phyloP scores from a whole-genome alignment of 164 flowering plant genomes.

The Umbellularia californica region DNA sequence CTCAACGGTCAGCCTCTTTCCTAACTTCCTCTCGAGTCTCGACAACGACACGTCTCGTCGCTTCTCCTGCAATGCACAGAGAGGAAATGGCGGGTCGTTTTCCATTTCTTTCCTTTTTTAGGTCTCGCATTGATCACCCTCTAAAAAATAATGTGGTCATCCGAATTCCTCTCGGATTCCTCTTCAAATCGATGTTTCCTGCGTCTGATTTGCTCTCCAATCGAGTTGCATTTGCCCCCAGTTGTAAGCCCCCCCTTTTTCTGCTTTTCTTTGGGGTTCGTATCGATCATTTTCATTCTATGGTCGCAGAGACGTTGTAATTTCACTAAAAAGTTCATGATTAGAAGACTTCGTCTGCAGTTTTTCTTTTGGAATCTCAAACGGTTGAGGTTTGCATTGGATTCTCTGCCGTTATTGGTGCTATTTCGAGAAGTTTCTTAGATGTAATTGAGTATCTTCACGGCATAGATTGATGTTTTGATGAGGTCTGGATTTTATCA shows the following conservation, averaged over 20 bases:
- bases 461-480: not conserved
- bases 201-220: not conserved
- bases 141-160: slow-evolving; percentile 11
- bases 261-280: not conserved
- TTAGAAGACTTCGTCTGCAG: not conserved
- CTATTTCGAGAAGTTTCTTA: too few species aligned
- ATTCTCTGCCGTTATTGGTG: too few species aligned
- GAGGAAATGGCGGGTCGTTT: slow-evolving; percentile 17
- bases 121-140: slow-evolving; percentile 9
- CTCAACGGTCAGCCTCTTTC: too few species aligned
- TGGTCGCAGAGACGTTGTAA: not conserved
- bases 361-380: not conserved
- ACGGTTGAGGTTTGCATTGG: too few species aligned
- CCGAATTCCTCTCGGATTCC: slow-evolving; percentile 3
- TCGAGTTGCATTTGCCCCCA: not conserved
- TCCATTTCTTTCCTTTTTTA: slow-evolving; percentile 12
- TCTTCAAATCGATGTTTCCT: not conserved
- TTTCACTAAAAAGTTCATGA: not conserved
- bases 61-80: too few species aligned
- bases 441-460: too few species aligned
- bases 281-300: not conserved
- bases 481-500: not conserved
- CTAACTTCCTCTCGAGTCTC: too few species aligned
- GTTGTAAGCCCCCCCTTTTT: not conserved
- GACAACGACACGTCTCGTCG: too few species aligned